Conservation (phyloP, 352 stramenopile genomes). For the Phytopythium delawarense region DNA sequence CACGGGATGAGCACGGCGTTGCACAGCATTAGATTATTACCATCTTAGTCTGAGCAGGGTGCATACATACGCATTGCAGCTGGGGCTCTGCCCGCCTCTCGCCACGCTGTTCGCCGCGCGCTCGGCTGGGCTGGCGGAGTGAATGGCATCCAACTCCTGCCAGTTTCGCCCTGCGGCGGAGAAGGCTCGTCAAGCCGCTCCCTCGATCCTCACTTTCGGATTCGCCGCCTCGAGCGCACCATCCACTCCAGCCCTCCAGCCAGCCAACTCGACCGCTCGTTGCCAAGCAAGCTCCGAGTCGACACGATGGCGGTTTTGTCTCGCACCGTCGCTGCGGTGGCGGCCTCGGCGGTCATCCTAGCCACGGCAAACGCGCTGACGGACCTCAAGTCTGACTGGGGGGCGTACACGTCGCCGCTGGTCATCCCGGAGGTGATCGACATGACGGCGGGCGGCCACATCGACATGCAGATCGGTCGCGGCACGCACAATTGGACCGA, state of each 20-base stretch:
- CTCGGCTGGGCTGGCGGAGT: background rate
- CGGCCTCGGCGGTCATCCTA: background rate
- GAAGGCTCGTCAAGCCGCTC: background rate
- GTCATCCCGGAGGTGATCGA: slow-evolving; percentile 37
- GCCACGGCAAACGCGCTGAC: slow-evolving; percentile 10
- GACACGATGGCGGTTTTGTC: background rate
- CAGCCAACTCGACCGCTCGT: background rate
- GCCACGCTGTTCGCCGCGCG: background rate
- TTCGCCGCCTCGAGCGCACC: slow-evolving; percentile 1
- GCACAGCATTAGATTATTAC: background rate
- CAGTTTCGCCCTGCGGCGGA: background rate
- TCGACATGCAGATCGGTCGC: slow-evolving; percentile 42
- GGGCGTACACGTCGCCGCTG: slow-evolving; percentile 27
- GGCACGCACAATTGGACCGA: slow-evolving; percentile 45
- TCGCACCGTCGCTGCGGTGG: background rate
- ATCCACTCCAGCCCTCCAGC: background rate
- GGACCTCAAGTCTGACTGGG: slow-evolving; percentile 34
- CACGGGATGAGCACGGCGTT: background rate
- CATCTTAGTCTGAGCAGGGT: background rate
- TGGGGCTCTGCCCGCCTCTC: background rate
- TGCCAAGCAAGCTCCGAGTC: background rate
- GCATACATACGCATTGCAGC: background rate
- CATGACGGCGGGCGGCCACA: slow-evolving; percentile 30
- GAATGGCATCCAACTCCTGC: background rate
- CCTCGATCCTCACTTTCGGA: slow-evolving; percentile 1